Base-by-base conservation (phyloP, 805 yeast species). In the Wickerhamiella dianesei region DNA sequence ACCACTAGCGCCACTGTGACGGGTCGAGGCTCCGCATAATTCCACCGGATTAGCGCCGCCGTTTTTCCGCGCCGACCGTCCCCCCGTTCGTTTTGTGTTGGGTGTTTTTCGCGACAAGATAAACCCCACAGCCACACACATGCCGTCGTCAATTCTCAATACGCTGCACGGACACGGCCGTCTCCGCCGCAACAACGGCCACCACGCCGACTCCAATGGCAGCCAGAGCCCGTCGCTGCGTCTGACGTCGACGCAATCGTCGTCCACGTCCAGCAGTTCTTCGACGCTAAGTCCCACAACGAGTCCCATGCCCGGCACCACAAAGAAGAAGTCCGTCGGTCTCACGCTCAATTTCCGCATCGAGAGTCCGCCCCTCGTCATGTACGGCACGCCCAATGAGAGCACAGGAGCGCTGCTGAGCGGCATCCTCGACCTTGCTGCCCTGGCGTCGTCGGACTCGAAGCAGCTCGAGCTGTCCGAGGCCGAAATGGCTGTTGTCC, bases 291-390 rank as follows among this genome's bases (percentile, higher is more conserved):
- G 32, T 25, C 32, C 32, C 9, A 25, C 32, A 6, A 25, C 32
- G 32, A 25, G 32, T 12, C 32, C 32, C 9, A 25, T 25, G 32
- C 32, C 32, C 9, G 32, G 32, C 6, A 25, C 32, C 12, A 12
- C 32, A 6, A 25, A 25, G 32, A 25, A 25, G 12, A 25, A 12
- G 12, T 6, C 16, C 39, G 19, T 17, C 14, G 19, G 39, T 6
- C 16, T 36, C 39, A 36, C 8, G 16, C 39, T 55, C 40, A 25
- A 40, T 13, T 53, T 57, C 44, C 37, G 49, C 16, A 44, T 92
- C 19, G 99, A 92, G 60, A 80, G 94, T 1, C 97, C 97, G 1
- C 98, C 99, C 0, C 72, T 88, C 36, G 76, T 85, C 41, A 66
- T 92, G 47, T 89, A 83, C 59, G 98, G 98, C 0, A 64, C 73